A percentile compares a stretch with the other conserved stretches of the same genome.
These are phyloP conservation scores for Lactarius quietus DNA, from an alignment of 768 basidiomycete species.

Conservation along the genomic window DNA sequence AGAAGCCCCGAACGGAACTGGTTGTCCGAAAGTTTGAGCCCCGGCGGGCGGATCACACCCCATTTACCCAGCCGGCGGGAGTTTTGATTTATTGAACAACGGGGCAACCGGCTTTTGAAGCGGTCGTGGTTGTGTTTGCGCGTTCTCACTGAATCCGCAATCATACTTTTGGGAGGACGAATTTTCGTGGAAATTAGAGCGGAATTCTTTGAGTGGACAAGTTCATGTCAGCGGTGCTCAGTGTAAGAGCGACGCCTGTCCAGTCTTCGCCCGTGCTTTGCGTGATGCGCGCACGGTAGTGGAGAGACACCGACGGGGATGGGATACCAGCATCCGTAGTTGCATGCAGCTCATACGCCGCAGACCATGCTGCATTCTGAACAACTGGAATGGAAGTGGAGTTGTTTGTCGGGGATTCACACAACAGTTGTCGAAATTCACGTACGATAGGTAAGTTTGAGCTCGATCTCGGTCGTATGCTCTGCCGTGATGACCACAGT, in stretches of 20 bases:
- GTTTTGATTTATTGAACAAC: no score
- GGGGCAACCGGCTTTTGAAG: no score
- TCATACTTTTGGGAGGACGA: neutral
- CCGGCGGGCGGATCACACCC: no score
- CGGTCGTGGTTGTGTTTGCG: no score
- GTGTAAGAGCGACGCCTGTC: no score
- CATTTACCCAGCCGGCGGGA: no score
- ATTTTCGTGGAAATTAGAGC: constrained; percentile 21
- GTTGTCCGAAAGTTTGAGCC: no score
- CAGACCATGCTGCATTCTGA: constrained; percentile 45
- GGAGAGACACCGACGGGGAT: constrained; percentile 43
- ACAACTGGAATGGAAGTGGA: constrained; percentile 41
- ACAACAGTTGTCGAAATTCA: neutral
- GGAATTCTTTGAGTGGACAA: constrained; percentile 36
- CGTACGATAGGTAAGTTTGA: constrained; percentile 54
- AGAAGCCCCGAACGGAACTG: no score
- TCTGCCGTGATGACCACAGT: constrained; percentile 44
- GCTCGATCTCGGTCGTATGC: constrained; percentile 35
- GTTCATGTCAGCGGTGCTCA: no score
- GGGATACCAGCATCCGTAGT: constrained; percentile 41
- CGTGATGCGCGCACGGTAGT: constrained; percentile 55
- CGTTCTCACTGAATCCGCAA: no score
- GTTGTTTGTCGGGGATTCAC: neutral
- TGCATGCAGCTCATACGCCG: no score
- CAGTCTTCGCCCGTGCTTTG: no score